Conservation (phyloP, 176 grass and related monocot species). For the Avena insularis region DNA sequence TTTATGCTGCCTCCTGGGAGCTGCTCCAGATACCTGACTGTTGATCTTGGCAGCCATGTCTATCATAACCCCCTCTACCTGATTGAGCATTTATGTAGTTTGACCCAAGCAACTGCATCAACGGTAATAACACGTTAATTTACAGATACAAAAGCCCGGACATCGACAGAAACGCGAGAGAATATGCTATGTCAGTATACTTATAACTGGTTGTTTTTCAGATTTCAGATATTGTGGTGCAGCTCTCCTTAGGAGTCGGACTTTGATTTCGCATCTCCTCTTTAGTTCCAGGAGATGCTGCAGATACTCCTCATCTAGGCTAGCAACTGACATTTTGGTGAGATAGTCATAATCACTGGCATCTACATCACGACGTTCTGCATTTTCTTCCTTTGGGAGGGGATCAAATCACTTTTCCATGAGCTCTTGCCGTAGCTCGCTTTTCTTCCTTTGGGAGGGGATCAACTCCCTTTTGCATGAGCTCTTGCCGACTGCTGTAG, state of each 20-base stretch:
- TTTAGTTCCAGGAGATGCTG: neutral
- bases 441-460: neutral
- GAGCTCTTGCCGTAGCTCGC: neutral
- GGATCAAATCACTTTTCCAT: neutral
- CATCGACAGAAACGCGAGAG: neutral
- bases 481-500: neutral
- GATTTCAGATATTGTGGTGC: neutral
- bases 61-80: neutral
- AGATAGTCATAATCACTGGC: neutral
- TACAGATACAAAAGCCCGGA: neutral
- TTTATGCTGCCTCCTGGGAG: neutral
- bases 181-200: too few relatives aligned
- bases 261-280: neutral
- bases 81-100: neutral
- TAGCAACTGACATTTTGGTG: neutral
- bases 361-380: neutral
- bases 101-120: neutral
- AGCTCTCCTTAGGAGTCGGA: neutral
- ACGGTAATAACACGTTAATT: neutral
- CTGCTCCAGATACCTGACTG: neutral
- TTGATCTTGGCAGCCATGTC: neutral
- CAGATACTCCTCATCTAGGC: neutral
- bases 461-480: neutral
- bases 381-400: neutral
- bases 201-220: neutral